Conservation (phyloP, 768 basidiomycete species). For the Suillus subaureus region DNA sequence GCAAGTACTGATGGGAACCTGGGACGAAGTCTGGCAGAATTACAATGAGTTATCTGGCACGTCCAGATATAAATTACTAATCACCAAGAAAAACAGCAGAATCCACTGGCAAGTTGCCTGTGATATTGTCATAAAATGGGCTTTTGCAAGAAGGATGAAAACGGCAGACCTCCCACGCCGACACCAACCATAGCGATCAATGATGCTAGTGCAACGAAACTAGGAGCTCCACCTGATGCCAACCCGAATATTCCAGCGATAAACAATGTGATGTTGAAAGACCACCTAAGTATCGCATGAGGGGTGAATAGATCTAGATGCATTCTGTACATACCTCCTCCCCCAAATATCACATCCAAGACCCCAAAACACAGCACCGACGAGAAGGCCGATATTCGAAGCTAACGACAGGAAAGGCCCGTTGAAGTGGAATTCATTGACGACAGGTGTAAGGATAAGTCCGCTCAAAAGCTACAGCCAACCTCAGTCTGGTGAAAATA, state of each 20-base stretch:
- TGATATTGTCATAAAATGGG: not conserved
- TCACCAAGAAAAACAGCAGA: constrained; percentile 53
- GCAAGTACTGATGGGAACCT: constrained; percentile 56
- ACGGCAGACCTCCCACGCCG: constrained; percentile 46
- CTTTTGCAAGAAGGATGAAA: not conserved
- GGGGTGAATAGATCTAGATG: not conserved
- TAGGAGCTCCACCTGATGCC: constrained; percentile 47
- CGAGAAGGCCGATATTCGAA: constrained; percentile 53
- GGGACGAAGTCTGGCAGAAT: constrained; percentile 50
- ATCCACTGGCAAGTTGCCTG: constrained; percentile 58
- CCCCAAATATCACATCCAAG: constrained; percentile 56
- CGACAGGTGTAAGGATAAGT: constrained; percentile 48
- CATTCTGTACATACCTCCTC: constrained; percentile 36
- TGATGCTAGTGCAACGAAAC: constrained; percentile 50
- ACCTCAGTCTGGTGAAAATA: not conserved
- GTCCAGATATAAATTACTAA: not conserved
- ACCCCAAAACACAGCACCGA: constrained; percentile 52
- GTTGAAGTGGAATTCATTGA: constrained; percentile 50
- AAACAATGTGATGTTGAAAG: constrained; percentile 58
- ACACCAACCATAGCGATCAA: constrained; percentile 47
- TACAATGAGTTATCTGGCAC: constrained; percentile 1
- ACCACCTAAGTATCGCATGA: constrained; percentile 35
- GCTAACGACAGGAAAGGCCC: constrained; percentile 53
- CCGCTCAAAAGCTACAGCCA: constrained; percentile 39
- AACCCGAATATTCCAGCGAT: constrained; percentile 56